Evolutionary conservation across 164 flowering plant genomes (phyloP), one percentile per base, ranked within the genome.

Genomic region (Protea cynaroides): DNA sequence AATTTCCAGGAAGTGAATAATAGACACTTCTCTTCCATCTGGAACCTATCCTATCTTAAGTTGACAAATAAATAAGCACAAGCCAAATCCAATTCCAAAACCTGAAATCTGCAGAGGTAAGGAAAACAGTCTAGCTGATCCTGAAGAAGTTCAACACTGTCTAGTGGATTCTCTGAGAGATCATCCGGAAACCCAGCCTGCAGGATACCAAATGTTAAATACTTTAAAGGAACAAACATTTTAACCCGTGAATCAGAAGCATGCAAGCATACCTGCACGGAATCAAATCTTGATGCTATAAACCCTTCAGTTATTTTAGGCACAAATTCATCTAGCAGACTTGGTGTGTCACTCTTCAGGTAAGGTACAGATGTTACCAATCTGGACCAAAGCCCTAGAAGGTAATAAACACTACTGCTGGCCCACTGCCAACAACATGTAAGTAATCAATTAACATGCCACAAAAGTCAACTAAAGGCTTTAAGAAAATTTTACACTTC

Each of bases 391-490:
- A 93, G 80, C 50, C 98, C 98, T 64, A 93, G 75, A 53, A 93
- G 92, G 71, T 93, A 90, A 80, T 90, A 93, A 7, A 93, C 98
- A 70, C 98, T 93, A 82, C 86, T 87, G 80, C 98, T 93, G 58
- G 98, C 98, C 98, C 98, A 93, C 98, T 93, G 84, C 29, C 71
- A 72, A 64, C 54, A 57, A 62, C 21, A n/a, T 25, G 64, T 12
- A 19, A 25, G 52, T 18, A 44, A 63, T 71, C 47, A 69, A 59
- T 25, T 67, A 53, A 62, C 43, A 69, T 29, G 37, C 59, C 53
- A 25, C 17, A n/a, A 17, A 25, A 50, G 49, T 40, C n/a, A 44
- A n/a, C n/a, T 15, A 38, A 29, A 21, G 17, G 24, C 25, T 36
- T 52, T 19, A 38, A 2, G 22, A 57, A 14, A 37, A 6, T 4